phyloP scores from a whole-genome alignment of 78 protist genomes.

The Protostelium mycophagum region DNA sequence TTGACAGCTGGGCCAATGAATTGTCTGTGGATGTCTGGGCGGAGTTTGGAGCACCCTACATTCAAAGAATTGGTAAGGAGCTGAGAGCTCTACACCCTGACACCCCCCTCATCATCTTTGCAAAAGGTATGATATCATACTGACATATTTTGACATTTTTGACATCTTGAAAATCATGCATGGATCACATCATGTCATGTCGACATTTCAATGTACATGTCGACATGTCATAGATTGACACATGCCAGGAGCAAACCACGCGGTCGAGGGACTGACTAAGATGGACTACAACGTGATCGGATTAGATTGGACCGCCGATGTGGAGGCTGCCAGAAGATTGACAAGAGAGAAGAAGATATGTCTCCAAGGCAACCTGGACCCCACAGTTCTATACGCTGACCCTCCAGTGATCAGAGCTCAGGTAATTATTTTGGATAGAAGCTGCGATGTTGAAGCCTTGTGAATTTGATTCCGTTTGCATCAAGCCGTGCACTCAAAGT shows the following conservation, averaged over 20 bases:
- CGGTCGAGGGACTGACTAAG: conserved; percentile 30
- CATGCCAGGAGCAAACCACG: conserved; percentile 12
- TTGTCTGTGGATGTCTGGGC: conserved; percentile 55
- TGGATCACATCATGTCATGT: too few species aligned
- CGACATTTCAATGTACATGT: too few species aligned
- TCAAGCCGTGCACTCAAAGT: too few species aligned
- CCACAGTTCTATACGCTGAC: conserved; percentile 61
- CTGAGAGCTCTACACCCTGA: conserved; percentile 49
- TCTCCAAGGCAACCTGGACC: conserved; percentile 87
- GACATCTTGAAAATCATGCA: too few species aligned
- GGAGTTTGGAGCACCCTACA: conserved; percentile 61
- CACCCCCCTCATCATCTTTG: conserved; percentile 77
- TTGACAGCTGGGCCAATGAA: conserved; percentile 85
- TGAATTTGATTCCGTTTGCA: too few species aligned
- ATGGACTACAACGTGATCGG: conserved; percentile 48
- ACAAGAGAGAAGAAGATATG: conserved; percentile 5
- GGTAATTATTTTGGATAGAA: too few species aligned
- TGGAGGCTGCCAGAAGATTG: conserved; percentile 32
- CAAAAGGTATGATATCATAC: conserved; percentile 66
- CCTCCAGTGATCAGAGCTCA: conserved; percentile 25
- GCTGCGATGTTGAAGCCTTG: neutral
- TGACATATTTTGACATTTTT: too few species aligned
- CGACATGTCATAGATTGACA: too few species aligned
- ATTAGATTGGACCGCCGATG: conserved; percentile 78
- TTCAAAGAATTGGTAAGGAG: conserved; percentile 24